Evolutionary conservation across 2,329 filamentous ascomycete genomes (phyloP), one percentile per base, ranked within the genome.

Genomic region (Scorias spongiosa): DNA sequence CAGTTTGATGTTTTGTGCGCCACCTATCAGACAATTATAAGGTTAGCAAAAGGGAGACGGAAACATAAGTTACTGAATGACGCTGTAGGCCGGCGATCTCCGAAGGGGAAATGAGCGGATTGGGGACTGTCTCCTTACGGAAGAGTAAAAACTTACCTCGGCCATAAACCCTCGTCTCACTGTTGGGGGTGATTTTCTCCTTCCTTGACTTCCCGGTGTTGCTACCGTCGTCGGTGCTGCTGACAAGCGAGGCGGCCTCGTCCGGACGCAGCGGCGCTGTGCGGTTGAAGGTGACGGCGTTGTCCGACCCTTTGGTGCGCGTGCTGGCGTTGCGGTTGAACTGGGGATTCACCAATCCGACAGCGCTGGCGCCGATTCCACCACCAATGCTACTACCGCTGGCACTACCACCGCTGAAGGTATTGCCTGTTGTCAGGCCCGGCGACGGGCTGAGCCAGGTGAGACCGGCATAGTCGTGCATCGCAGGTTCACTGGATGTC

Each of bases 1-100:
- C 43, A 68, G 66, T 48, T 71, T 72, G 47, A 69, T 66, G 51
- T 75, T 71, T 53, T 75, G 74, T 34, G 67, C 69, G 39, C 69
- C 69, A 50, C 66, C 66, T 70, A 50, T 45, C 45, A 50, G 20
- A 26, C 20, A 26, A 26, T 7, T 7, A 26, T 4, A 7, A 26
- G 20, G 20, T 26, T 26, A 20, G 29, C 14, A 40, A 41, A 30
- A 34, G 15, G 20, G 40, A 11, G 11, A 42, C 18, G 32, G 42
- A 29, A 40, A 5, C 20, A 20, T 40, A 3, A 17, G 41, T 15
- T 14, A 26, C 20, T 4, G 7, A 26, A 3, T 26, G 20, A 26
- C 20, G 7, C 20, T 26, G 20, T 7, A 26, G 20, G 7, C 20
- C 20, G 20, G 20, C 20, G 20, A 26, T 26, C 20, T 26, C 20